Base-by-base conservation (phyloP, 192 early-diverging fungal species). In the Dissophora globulifera region DNA sequence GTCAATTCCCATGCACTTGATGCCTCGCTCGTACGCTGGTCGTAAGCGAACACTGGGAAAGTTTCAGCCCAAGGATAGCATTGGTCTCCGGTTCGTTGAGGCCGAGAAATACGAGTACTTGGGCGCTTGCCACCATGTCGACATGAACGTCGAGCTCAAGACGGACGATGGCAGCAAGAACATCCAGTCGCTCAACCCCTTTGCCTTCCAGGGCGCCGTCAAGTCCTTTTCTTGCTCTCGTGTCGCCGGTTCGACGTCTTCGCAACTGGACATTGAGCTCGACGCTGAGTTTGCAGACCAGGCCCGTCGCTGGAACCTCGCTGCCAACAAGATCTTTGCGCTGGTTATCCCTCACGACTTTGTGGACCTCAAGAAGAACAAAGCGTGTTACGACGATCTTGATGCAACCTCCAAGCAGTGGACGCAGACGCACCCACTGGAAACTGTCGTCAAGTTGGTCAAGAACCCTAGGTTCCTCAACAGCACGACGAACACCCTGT, bases 381-480 rank as follows among this genome's bases (percentile, higher is more conserved):
- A 46, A 31, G 58, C 52, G 2, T 71, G 68, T 11, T 71, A 30
- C 46, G 17, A 38, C 11, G 52, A 41, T 3, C 16, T 71, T 50
- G 50, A 22, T 12, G 22, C 43, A 3, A 22, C 19, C 2, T 51
- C 68, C 40, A 52, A 62, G 52, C 40, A 62, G 32, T 43, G 22
- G 26, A 26, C 50, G n/a, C 8, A 54, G 11, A 15, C 22, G 2
- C 41, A 30, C 17, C 68, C 68, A 15, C 20, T 62, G 52, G 68
- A 71, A 31, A 71, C 59, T 27, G 68, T 71, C 10, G 59, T 71
- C 53, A 71, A 71, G 68, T 22, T 62, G 58, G 68, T 71, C 58
- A 71, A 71, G 59, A 27, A 62, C 15, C 58, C 59, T 30, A 22
- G 31, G 5, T 62, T 71, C 26, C 16, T 56, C 22, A 26, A 57